phyloP scores from a whole-genome alignment of 2,329 filamentous ascomycete species.

The Fusarium denticulatum region DNA sequence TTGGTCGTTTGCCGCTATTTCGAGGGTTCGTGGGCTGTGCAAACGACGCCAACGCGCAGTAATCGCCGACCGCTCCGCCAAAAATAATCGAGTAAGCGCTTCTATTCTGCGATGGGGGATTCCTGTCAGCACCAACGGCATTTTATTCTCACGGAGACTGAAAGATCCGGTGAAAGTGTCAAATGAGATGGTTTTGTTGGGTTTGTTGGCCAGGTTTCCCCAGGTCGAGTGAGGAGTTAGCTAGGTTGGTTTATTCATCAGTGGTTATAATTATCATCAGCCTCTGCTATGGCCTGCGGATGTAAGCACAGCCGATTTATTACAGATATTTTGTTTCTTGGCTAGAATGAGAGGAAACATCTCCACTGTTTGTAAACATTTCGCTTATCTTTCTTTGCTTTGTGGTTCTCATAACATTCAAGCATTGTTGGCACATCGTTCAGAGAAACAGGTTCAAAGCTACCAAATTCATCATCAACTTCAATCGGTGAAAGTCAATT shows the following conservation, averaged over 20 bases:
- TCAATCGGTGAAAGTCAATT: background rate
- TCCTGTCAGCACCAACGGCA: constrained; percentile 21
- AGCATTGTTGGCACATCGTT: background rate
- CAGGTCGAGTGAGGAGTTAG: background rate
- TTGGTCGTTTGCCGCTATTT: constrained; percentile 30
- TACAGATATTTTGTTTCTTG: constrained; percentile 5
- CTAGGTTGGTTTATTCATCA: background rate
- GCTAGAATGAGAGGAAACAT: background rate
- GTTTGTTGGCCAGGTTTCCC: constrained; percentile 2
- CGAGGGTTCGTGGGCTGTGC: constrained; percentile 31
- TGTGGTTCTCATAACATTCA: background rate
- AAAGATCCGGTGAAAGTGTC: constrained; percentile 9
- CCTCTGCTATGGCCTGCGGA: background rate
- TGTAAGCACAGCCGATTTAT: background rate
- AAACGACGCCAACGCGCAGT: constrained; percentile 5
- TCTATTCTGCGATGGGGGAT: background rate
- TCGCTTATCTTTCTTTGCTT: background rate
- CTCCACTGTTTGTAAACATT: background rate
- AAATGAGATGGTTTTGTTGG: background rate
- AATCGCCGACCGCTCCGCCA: constrained; percentile 11
- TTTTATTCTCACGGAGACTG: constrained; percentile 3
- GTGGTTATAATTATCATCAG: background rate
- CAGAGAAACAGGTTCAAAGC: background rate
- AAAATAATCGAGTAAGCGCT: constrained; percentile 35
- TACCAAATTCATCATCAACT: background rate